Evolutionary conservation across 495 filamentous ascomycete species (phyloP), one percentile per base, ranked within the genome.

Genomic region (Glonium stellatum): DNA sequence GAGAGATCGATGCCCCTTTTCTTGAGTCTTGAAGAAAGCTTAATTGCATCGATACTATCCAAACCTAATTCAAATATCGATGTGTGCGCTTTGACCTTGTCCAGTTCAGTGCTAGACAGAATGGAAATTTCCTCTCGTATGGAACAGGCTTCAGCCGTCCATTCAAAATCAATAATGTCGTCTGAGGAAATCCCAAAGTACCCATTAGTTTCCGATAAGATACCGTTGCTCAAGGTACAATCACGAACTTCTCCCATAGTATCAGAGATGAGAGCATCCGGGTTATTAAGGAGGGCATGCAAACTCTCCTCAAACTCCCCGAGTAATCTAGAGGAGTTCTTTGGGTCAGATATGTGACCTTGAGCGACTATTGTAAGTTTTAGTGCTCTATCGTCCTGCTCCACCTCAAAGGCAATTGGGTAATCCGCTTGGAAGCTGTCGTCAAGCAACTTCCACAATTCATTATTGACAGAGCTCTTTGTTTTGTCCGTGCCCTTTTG

Each of bases 321-420:
- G 57, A 84, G 68, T 21, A 85, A 59, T 0, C 57, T 57, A 6
- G 46, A 44, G 2, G 80, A 61, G 9, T 36, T 50, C 12, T 60
- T 19, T 12, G 67, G 53, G 22, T 75, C 72, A n/a, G 72, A 68
- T 9, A 75, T 56, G n/a, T 58, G 37, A 0, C 70, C 69, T 61
- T 79, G 76, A 4, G 82, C 79, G 22, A 82, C 82, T 57, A 88
- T 67, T 0, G 79, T 81, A 13, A 84, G 55, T 1, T 59, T 74
- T 0, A 92, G 61, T 12, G 62, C 68, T 13, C 72, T 69, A 55
- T 78, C 73, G 8, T 60, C 54, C 4, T 86, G 73, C 19, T 81
- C 80, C 13, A 85, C 78, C 58, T 96, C 90, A 64, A 95, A 74
- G 0, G 90, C 86, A 22, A 92, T 70, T 0, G 88, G 83, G 66